A percentile compares a stretch with the other conserved stretches of the same genome.
Conservation (phyloP, 2,329 filamentous ascomycete species). For the Fusarium clavum region DNA sequence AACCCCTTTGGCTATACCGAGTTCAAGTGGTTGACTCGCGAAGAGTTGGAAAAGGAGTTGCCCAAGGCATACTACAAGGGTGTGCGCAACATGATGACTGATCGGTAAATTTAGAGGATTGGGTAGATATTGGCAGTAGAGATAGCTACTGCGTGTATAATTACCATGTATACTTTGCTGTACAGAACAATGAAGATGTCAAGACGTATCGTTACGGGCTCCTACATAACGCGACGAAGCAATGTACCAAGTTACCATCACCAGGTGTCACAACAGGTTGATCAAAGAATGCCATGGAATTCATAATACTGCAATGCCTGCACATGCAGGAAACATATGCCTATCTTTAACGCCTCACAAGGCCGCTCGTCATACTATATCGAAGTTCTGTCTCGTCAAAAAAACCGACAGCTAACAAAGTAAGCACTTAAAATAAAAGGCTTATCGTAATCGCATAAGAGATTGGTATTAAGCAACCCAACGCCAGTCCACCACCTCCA, state of each 20-base stretch:
- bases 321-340: constrained; percentile 22
- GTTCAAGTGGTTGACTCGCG: constrained; percentile 92
- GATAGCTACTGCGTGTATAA: constrained; percentile 44
- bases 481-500: constrained; percentile 41
- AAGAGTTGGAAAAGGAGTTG: constrained; percentile 81
- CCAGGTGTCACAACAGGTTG: background rate
- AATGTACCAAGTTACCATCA: background rate
- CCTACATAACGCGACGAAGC: background rate
- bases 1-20: constrained; percentile 81
- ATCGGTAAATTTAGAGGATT: constrained; percentile 65
- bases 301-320: constrained; percentile 6
- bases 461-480: constrained; percentile 43
- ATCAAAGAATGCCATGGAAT: background rate
- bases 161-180: constrained; percentile 48
- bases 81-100: constrained; percentile 85
- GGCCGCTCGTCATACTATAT: constrained; percentile 24
- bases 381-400: constrained; percentile 25
- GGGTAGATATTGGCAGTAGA: constrained; percentile 26
- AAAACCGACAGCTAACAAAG: constrained; percentile 25
- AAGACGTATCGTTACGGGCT: constrained; percentile 1
- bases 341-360: constrained; percentile 31
- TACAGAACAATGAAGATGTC: constrained; percentile 41
- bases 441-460: constrained; percentile 43
- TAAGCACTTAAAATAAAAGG: constrained; percentile 32
- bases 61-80: constrained; percentile 75